These are phyloP conservation scores for Monsonia emarginata DNA, from an alignment of 441 rosid species.

Conservation along the genomic window DNA sequence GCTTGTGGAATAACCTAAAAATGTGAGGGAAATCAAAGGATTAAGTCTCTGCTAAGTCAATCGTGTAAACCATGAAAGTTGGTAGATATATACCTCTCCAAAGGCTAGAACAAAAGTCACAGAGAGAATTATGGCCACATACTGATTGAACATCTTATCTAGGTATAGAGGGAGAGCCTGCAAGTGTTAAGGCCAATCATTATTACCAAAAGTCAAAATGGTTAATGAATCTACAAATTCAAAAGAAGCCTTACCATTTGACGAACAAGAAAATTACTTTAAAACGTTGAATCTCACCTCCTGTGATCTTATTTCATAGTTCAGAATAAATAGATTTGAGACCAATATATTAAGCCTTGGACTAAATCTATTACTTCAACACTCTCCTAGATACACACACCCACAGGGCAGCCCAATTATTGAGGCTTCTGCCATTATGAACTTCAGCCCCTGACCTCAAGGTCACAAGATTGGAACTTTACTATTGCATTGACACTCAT, in stretches of 20 bases:
- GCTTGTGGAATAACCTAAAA: conserved; percentile 93
- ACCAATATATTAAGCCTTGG: neutral
- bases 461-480: too few relatives aligned
- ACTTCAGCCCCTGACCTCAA: too few relatives aligned
- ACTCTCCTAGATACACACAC: too few relatives aligned
- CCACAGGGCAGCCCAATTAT: too few relatives aligned
- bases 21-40: conserved; percentile 11
- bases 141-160: conserved; percentile 87
- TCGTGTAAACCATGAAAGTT: neutral
- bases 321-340: too few relatives aligned
- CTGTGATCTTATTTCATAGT: too few relatives aligned
- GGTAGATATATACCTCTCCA: conserved; percentile 61
- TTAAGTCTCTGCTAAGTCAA: conserved; percentile 6
- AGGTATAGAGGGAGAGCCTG: conserved; percentile 92
- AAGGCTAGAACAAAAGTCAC: conserved; percentile 81
- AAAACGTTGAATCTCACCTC: neutral
- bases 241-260: neutral
- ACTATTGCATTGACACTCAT: too few relatives aligned
- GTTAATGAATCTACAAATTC: neutral
- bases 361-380: too few relatives aligned
- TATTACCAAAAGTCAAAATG: conserved; percentile 4
- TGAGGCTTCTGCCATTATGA: too few relatives aligned
- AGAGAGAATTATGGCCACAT: conserved; percentile 74
- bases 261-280: neutral
- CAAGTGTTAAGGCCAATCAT: conserved; percentile 17